phyloP scores from a whole-genome alignment of 495 filamentous ascomycete species.

The Parachaetomium inaequale region DNA sequence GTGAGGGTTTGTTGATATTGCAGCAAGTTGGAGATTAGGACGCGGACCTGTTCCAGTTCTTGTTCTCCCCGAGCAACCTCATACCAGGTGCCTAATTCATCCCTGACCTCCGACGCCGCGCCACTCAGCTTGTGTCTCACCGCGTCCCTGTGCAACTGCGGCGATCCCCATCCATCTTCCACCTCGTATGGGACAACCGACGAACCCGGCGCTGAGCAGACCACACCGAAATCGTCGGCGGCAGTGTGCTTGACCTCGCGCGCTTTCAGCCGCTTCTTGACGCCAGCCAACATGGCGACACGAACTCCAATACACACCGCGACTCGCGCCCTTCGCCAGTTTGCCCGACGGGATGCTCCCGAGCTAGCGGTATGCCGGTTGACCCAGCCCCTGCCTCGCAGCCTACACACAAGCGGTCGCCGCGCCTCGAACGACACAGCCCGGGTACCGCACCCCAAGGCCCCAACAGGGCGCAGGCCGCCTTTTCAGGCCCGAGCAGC shows the following conservation, averaged over 20 bases:
- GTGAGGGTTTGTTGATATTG: background rate
- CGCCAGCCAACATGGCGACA: conserved; percentile 15
- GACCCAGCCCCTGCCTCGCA: conserved; percentile 6
- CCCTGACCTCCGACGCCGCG: background rate
- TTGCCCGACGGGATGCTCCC: background rate
- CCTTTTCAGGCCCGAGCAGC: conserved; percentile 17
- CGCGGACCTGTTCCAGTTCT: background rate
- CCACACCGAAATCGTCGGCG: background rate
- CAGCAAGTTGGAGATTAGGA: background rate
- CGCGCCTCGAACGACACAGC: background rate
- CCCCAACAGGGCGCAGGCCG: background rate
- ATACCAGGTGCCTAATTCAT: too few relatives aligned
- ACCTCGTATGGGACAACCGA: background rate
- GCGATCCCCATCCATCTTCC: background rate
- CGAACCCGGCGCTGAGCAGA: background rate
- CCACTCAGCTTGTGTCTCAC: background rate
- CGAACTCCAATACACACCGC: conserved; percentile 5
- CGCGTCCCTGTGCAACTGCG: background rate
- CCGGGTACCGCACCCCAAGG: background rate
- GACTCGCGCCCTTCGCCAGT: conserved; percentile 3
- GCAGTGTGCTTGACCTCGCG: background rate
- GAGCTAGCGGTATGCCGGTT: background rate
- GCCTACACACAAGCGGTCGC: conserved; percentile 5
- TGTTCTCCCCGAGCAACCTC: too few relatives aligned
- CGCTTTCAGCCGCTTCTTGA: background rate